Percentiles rank a stretch among this genome's conserved stretches.
These are phyloP conservation scores for Fusarium subglutinans DNA, from an alignment of 2,329 filamentous ascomycete species.

Conservation along the genomic window DNA sequence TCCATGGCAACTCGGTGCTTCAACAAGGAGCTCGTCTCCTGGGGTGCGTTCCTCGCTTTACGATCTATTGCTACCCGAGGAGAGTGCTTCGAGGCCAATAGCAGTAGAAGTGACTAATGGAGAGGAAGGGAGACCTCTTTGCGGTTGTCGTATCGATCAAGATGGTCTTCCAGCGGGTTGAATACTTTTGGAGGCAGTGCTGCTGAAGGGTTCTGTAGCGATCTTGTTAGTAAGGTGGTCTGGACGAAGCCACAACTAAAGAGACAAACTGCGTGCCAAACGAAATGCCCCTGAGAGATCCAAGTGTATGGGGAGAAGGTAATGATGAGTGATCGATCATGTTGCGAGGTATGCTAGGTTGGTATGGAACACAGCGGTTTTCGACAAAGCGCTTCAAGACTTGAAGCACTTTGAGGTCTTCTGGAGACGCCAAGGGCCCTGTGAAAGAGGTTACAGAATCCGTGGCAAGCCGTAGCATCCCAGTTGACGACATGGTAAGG, in stretches of 20 bases:
- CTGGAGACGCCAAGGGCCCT: accelerated
- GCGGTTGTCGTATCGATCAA: background rate
- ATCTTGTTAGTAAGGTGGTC: background rate
- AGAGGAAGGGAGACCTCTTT: no score
- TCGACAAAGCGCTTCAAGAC: background rate
- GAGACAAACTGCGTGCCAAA: no score
- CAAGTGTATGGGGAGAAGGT: accelerated
- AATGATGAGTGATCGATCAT: no score
- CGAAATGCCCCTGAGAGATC: background rate
- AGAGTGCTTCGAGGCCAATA: background rate
- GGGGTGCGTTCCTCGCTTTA: accelerated
- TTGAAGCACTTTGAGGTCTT: background rate
- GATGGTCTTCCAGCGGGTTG: background rate
- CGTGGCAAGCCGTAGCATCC: background rate
- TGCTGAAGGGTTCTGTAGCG: background rate
- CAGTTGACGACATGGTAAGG: background rate
- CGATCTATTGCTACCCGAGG: no score
- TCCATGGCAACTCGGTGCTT: background rate
- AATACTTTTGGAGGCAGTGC: background rate
- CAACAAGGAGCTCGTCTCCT: background rate
- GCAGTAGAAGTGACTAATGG: background rate
- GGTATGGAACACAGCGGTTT: background rate
- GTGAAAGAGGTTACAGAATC: background rate
- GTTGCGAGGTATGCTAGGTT: background rate
- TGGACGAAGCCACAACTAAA: background rate